Evolutionary conservation across 192 early-diverging fungal genomes (phyloP).

Genomic region (Podila horticola): DNA sequence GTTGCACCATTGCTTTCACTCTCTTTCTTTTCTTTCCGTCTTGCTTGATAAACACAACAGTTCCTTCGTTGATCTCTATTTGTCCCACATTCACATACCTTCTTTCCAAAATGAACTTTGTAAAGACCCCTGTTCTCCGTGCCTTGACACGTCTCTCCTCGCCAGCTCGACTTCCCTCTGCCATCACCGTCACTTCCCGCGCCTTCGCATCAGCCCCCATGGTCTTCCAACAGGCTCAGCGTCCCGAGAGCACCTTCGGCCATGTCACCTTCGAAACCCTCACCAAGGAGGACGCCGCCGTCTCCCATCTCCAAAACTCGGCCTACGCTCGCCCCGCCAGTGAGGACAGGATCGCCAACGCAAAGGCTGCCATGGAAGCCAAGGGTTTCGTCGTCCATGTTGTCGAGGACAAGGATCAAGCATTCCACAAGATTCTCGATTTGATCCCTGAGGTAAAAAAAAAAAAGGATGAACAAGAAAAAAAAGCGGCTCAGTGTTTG

Average conservation of each 20-base stretch:
- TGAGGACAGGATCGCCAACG: constrained; percentile 3
- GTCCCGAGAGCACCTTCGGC: constrained; percentile 18
- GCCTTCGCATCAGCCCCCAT: not conserved
- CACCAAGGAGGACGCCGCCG: not conserved
- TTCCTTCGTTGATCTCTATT: not conserved
- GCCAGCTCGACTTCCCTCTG: no score
- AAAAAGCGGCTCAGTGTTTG: no score
- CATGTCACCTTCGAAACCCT: constrained; percentile 12
- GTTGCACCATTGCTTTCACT: not conserved
- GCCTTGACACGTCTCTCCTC: not conserved
- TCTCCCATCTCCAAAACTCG: not conserved
- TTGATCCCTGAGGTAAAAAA: constrained; percentile 21
- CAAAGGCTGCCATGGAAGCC: constrained; percentile 21
- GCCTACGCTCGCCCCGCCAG: constrained; percentile 2
- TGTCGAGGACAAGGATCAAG: constrained; percentile 17
- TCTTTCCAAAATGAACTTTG: not conserved
- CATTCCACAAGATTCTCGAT: constrained; percentile 21
- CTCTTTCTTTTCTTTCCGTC: not conserved
- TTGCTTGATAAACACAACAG: not conserved
- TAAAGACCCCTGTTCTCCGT: not conserved
- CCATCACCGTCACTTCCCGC: not conserved
- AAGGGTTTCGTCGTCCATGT: constrained; percentile 31
- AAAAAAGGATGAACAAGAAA: no score
- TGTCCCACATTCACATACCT: not conserved
- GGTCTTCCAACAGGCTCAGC: not conserved